phyloP scores from a whole-genome alignment of 192 early-diverging fungal species.

The Gigaspora rosea region DNA sequence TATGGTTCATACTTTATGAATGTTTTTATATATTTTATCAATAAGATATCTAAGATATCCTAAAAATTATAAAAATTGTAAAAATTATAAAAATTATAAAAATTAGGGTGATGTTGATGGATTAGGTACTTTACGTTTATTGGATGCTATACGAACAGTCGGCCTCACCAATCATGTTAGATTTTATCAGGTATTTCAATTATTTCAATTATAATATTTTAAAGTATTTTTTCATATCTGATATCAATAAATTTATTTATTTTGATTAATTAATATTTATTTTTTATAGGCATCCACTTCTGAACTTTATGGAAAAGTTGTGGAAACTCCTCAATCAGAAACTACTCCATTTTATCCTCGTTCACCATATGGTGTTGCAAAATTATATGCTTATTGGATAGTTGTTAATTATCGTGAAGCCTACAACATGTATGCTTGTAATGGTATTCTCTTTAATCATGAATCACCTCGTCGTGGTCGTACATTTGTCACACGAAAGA shows the following conservation, averaged over 20 bases:
- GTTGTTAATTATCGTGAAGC: slow-evolving; percentile 79
- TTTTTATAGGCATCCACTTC: slow-evolving; percentile 68
- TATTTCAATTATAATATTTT: background rate
- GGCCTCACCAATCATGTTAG: slow-evolving; percentile 63
- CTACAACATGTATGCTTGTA: slow-evolving; percentile 78
- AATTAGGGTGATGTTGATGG: slow-evolving; percentile 67
- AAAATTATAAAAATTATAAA: no score
- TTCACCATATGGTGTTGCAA: slow-evolving; percentile 80
- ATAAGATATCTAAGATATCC: no score
- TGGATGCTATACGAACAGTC: slow-evolving; percentile 78
- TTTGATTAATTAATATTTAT: slow-evolving; percentile 1
- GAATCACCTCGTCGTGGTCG: slow-evolving; percentile 74
- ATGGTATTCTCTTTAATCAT: slow-evolving; percentile 79
- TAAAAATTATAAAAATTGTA: no score
- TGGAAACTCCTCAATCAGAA: slow-evolving; percentile 75
- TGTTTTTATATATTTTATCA: background rate
- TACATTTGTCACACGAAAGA: slow-evolving; percentile 81
- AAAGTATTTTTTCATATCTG: background rate
- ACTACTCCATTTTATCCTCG: slow-evolving; percentile 84
- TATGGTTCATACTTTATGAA: background rate
- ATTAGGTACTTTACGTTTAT: slow-evolving; percentile 73
- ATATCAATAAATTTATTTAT: background rate
- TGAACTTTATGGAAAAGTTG: slow-evolving; percentile 77
- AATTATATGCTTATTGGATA: slow-evolving; percentile 83
- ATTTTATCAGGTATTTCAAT: slow-evolving; percentile 54